Conservation (phyloP, 106 monocot species). For the Acorus calamus region DNA sequence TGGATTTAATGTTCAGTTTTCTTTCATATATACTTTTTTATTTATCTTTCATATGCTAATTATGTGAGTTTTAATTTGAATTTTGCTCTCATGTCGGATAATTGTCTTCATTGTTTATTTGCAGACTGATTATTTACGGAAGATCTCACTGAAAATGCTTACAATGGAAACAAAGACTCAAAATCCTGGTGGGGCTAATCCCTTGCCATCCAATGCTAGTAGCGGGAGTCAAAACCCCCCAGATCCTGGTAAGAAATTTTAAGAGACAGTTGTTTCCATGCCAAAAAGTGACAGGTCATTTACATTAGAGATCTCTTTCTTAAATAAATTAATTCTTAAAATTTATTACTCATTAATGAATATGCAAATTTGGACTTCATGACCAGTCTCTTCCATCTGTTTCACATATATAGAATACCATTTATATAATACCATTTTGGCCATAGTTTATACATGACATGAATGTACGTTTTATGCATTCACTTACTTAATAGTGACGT, state of each 20-base stretch:
- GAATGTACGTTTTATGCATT: too few relatives aligned
- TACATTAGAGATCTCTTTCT: neutral
- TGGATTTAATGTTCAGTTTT: too few relatives aligned
- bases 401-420: too few relatives aligned
- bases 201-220: slow-evolving; percentile 4
- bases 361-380: too few relatives aligned
- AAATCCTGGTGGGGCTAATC: slow-evolving; percentile 21
- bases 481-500: too few relatives aligned
- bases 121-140: slow-evolving; percentile 74
- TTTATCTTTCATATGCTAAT: slow-evolving; percentile 24
- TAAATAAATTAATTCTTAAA: neutral
- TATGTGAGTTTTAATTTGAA: slow-evolving; percentile 31
- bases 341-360: neutral
- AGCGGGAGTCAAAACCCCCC: slow-evolving; percentile 25
- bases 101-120: slow-evolving; percentile 7
- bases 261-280: neutral
- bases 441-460: too few relatives aligned
- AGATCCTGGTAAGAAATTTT: slow-evolving; percentile 37
- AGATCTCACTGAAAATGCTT: slow-evolving; percentile 77
- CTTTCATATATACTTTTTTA: neutral
- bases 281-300: neutral
- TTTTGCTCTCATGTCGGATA: neutral
- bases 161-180: slow-evolving; percentile 69
- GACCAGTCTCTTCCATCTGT: too few relatives aligned
- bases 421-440: too few relatives aligned